Conservation (phyloP, 805 yeast species). For the Candida pseudoglaebosa region DNA sequence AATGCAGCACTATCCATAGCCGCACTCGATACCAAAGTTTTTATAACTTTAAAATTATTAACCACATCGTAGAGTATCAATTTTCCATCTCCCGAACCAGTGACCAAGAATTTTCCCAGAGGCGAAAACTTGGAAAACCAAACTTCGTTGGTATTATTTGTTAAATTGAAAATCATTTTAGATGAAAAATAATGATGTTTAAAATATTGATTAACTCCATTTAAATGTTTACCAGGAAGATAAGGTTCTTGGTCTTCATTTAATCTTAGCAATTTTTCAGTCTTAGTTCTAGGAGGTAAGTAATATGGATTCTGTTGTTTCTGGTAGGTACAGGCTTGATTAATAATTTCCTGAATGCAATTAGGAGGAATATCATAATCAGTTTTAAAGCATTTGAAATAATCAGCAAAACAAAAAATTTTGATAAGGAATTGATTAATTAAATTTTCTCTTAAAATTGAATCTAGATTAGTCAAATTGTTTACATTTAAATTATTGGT, state of each 20-base stretch:
- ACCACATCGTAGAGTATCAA: constrained; percentile 63
- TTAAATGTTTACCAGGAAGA: neutral
- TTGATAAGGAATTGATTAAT: constrained; percentile 11
- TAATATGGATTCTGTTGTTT: constrained; percentile 23
- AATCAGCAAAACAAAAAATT: constrained; percentile 12
- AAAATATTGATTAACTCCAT: constrained; percentile 1
- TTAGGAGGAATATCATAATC: constrained; percentile 17
- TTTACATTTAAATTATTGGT: neutral
- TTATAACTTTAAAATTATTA: constrained; percentile 32
- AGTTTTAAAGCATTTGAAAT: constrained; percentile 6
- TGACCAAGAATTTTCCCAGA: constrained; percentile 70
- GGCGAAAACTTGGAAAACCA: constrained; percentile 83
- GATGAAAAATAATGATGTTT: constrained; percentile 24
- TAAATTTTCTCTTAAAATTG: constrained; percentile 8
- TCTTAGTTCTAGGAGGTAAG: constrained; percentile 23
- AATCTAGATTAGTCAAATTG: constrained; percentile 10
- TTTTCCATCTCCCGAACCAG: constrained; percentile 66
- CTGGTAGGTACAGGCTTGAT: constrained; percentile 18
- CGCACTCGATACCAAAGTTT: constrained; percentile 26
- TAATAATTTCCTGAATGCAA: constrained; percentile 20
- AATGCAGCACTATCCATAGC: constrained; percentile 25
- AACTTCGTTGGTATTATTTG: constrained; percentile 66
- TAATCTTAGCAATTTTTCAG: constrained; percentile 2
- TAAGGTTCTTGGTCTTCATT: constrained; percentile 3
- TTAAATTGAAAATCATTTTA: constrained; percentile 41